phyloP scores from a whole-genome alignment of 2,329 filamentous ascomycete genomes.

The Xylariaceae sp. region DNA sequence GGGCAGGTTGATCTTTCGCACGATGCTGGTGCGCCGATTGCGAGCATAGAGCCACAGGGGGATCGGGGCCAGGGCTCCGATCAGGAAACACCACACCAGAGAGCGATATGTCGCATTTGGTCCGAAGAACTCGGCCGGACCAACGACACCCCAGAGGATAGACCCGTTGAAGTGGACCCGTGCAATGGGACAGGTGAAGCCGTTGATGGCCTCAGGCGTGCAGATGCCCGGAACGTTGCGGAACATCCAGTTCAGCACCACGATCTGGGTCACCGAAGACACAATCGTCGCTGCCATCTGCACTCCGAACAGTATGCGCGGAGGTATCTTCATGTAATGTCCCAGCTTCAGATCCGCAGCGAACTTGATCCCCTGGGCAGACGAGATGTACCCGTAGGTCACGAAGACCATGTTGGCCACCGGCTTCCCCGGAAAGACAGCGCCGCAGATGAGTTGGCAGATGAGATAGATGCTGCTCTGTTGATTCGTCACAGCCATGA shows the following conservation, averaged over 20 bases:
- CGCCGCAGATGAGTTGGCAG: slow-evolving; percentile 77
- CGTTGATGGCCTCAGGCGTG: slow-evolving; percentile 71
- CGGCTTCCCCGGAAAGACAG: slow-evolving; percentile 73
- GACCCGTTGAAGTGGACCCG: slow-evolving; percentile 86
- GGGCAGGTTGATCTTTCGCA: slow-evolving; percentile 73
- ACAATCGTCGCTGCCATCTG: slow-evolving; percentile 70
- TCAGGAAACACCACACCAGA: slow-evolving; percentile 73
- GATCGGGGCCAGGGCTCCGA: slow-evolving; percentile 69
- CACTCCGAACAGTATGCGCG: slow-evolving; percentile 68
- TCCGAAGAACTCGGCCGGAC: slow-evolving; percentile 76
- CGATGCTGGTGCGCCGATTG: slow-evolving; percentile 50
- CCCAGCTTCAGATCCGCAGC: slow-evolving; percentile 80
- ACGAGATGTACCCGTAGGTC: slow-evolving; percentile 84
- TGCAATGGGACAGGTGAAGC: slow-evolving; percentile 81
- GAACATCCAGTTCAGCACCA: slow-evolving; percentile 88
- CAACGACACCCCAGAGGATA: slow-evolving; percentile 84
- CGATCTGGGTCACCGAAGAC: slow-evolving; percentile 73
- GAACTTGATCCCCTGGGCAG: slow-evolving; percentile 83
- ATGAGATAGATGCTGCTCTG: slow-evolving; percentile 82
- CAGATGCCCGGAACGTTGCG: slow-evolving; percentile 68
- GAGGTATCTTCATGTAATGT: slow-evolving; percentile 83
- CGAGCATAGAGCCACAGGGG: slow-evolving; percentile 65
- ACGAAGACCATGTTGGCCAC: slow-evolving; percentile 93
- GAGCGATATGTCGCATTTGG: slow-evolving; percentile 64
- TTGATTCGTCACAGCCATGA: slow-evolving; percentile 89